Conservation (phyloP, 306 rosid species). For the Sesbania bispinosa region DNA sequence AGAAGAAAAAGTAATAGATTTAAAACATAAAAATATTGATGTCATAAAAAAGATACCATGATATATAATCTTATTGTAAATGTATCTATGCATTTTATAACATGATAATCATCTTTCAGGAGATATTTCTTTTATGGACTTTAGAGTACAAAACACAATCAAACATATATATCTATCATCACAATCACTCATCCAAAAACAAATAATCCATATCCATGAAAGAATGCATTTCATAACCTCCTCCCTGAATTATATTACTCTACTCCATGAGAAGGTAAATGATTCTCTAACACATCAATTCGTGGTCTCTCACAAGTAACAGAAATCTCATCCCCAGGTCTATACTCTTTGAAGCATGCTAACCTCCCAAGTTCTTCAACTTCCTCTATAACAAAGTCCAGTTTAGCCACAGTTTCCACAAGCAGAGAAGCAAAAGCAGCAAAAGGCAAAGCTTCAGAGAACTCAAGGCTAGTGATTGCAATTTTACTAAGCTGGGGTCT, state of each 20-base stretch:
- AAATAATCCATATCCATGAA: neutral
- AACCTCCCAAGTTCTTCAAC: conserved; percentile 70
- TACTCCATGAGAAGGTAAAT: conserved; percentile 45
- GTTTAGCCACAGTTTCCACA: conserved; percentile 82
- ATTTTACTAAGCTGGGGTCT: conserved; percentile 71
- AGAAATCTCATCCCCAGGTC: conserved; percentile 38
- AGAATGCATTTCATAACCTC: neutral
- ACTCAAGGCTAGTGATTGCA: conserved; percentile 73
- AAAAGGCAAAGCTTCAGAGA: conserved; percentile 83
- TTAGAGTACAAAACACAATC: neutral
- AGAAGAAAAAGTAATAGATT: too few species aligned
- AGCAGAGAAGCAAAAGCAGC: conserved; percentile 89
- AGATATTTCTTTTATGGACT: too few species aligned
- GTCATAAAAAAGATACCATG: too few species aligned
- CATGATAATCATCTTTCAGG: too few species aligned
- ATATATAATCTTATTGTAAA: too few species aligned
- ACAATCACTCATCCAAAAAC: neutral
- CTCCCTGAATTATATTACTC: conserved; percentile 32
- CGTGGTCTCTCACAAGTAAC: conserved; percentile 45
- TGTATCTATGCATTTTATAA: too few species aligned
- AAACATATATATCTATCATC: neutral
- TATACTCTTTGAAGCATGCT: conserved; percentile 67
- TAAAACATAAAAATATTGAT: too few species aligned
- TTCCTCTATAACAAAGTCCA: conserved; percentile 63
- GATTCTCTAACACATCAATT: conserved; percentile 29